Conservation (phyloP, 345 rosid species). For the Conringia planisiliqua region DNA sequence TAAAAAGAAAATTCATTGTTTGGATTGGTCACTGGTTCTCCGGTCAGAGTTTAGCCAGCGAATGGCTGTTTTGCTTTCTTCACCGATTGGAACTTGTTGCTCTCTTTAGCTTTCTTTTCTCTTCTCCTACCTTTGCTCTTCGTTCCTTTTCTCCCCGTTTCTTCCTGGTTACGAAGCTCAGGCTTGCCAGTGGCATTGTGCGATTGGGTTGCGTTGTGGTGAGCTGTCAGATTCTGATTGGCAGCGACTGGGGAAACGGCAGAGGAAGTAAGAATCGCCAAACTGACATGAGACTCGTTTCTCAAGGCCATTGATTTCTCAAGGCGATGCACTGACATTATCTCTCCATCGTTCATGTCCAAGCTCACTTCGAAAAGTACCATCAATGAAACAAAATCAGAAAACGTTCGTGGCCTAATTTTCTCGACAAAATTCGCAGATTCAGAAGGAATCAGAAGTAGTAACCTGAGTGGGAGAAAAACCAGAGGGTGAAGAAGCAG, state of each 20-base stretch:
- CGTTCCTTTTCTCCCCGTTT: neutral
- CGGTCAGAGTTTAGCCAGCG: constrained; percentile 1
- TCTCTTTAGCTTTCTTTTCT: neutral
- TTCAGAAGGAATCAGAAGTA: neutral
- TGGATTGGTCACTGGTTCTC: neutral
- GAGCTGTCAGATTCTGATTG: constrained; percentile 23
- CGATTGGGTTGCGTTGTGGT: neutral
- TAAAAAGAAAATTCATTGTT: neutral
- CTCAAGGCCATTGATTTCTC: constrained; percentile 25
- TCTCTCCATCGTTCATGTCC: constrained; percentile 32
- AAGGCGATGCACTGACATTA: constrained; percentile 22
- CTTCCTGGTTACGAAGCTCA: neutral
- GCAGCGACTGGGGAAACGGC: constrained; percentile 23
- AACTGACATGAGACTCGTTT: constrained; percentile 31
- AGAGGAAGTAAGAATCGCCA: constrained; percentile 33
- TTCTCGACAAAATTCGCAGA: constrained; percentile 3
- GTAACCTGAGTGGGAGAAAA: constrained; percentile 55
- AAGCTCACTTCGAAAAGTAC: constrained; percentile 20
- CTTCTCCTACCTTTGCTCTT: neutral
- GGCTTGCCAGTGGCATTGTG: neutral
- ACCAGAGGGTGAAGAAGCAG: constrained; percentile 64
- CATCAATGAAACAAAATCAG: neutral
- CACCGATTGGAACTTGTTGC: neutral
- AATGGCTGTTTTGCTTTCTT: neutral
- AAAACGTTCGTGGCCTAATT: neutral